Conservation (phyloP, 305 asterid species). For the Nicotiana rustica region DNA sequence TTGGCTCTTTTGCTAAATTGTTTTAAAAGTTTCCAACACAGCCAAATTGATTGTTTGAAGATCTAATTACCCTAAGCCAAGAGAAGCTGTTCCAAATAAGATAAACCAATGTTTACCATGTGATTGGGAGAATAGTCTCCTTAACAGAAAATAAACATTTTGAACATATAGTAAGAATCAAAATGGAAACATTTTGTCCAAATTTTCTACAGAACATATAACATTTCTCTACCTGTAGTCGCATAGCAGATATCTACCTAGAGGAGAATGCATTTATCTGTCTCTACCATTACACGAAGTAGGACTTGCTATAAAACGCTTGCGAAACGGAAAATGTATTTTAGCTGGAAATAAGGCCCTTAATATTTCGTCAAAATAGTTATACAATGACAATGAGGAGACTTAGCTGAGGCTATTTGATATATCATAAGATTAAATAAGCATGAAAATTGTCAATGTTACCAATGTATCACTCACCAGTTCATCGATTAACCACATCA, state of each 20-base stretch:
- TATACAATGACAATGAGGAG: background rate
- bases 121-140: too few relatives aligned
- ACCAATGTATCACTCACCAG: conserved; percentile 59
- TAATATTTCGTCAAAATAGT: background rate
- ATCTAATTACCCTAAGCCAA: too few relatives aligned
- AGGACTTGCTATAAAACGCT: background rate
- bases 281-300: conserved; percentile 2
- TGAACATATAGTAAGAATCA: too few relatives aligned
- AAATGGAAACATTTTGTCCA: too few relatives aligned
- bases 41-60: too few relatives aligned
- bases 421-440: background rate
- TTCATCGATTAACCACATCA: conserved; percentile 58
- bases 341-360: background rate
- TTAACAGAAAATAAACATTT: too few relatives aligned
- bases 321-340: background rate
- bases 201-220: too few relatives aligned
- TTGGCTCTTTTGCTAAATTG: too few relatives aligned
- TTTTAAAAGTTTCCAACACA: too few relatives aligned
- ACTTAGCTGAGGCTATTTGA: background rate
- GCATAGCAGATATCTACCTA: background rate
- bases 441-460: background rate
- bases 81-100: too few relatives aligned
- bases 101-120: too few relatives aligned
- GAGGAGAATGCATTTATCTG: background rate
- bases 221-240: too few relatives aligned